Evolutionary conservation across 140 eudicot genomes (phyloP).

Genomic region (Artemisia princeps): DNA sequence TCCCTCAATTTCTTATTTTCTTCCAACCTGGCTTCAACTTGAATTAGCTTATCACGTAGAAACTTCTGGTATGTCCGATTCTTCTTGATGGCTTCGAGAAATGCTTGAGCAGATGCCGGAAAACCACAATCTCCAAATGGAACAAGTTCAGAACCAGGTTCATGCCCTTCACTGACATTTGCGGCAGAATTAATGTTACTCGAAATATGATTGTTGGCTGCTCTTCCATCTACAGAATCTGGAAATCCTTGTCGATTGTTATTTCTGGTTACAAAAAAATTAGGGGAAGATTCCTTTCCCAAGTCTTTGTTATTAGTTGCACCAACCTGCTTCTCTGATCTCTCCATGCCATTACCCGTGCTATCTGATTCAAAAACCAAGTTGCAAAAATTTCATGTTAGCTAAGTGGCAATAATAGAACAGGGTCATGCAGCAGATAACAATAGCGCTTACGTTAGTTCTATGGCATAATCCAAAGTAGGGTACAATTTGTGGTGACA

Average conservation of each 20-base stretch:
- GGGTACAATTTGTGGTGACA: no score
- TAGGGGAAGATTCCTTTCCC: constrained; percentile 76
- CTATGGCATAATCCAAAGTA: no score
- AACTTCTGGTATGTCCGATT: constrained; percentile 74
- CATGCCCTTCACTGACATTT: constrained; percentile 22
- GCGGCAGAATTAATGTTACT: constrained; percentile 29
- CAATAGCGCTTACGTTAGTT: no score
- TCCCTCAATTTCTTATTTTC: constrained; percentile 52
- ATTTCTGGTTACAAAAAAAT: constrained; percentile 35
- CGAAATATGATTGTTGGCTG: constrained; percentile 24
- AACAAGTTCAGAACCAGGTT: constrained; percentile 29
- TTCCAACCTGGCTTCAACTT: constrained; percentile 62
- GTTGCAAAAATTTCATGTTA: no score
- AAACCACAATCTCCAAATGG: constrained; percentile 41
- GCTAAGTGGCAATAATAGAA: no score
- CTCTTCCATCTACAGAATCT: constrained; percentile 60
- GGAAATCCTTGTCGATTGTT: constrained; percentile 53
- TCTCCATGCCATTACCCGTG: constrained; percentile 28
- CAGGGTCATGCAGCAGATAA: no score
- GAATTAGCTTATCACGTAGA: constrained; percentile 47
- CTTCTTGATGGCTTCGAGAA: constrained; percentile 87
- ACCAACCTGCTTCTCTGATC: constrained; percentile 61
- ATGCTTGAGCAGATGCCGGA: constrained; percentile 60
- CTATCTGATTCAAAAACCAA: constrained; percentile 35
- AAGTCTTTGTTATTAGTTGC: constrained; percentile 50